A percentile compares a stretch with the other conserved stretches of the same genome.
Conservation (phyloP, 2,329 filamentous ascomycete genomes). For the Coniosporium tulheliwenetii region DNA sequence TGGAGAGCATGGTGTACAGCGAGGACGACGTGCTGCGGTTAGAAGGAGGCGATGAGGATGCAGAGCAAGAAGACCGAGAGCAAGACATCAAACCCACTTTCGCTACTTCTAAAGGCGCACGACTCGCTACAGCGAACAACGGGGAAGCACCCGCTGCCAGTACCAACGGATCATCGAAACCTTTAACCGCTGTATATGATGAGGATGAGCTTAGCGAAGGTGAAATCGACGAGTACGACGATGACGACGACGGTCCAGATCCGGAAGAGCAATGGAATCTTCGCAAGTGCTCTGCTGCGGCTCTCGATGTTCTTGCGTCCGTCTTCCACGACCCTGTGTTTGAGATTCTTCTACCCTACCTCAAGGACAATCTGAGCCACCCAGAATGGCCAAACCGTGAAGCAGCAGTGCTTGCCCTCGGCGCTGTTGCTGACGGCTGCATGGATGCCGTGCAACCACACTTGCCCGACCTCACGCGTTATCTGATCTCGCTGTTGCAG, state of each 20-base stretch:
- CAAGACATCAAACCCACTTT: slow-evolving; percentile 91
- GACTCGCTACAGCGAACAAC: slow-evolving; percentile 37
- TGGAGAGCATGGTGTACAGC: slow-evolving; percentile 92
- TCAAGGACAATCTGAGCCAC: slow-evolving; percentile 79
- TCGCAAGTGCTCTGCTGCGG: slow-evolving; percentile 90
- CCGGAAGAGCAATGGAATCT: slow-evolving; percentile 91
- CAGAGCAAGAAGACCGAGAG: slow-evolving; percentile 75
- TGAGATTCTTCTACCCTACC: slow-evolving; percentile 77
- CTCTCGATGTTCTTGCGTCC: slow-evolving; percentile 82
- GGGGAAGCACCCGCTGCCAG: slow-evolving; percentile 21
- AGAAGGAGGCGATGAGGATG: slow-evolving; percentile 66
- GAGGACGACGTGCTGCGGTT: slow-evolving; percentile 82
- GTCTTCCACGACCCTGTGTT: slow-evolving; percentile 85
- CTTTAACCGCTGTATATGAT: slow-evolving; percentile 23
- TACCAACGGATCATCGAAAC: slow-evolving; percentile 31
- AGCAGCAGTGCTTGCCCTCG: slow-evolving; percentile 83
- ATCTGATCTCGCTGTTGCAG: slow-evolving; percentile 70
- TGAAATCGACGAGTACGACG: slow-evolving; percentile 60
- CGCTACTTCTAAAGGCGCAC: slow-evolving; percentile 52
- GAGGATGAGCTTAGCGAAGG: slow-evolving; percentile 76
- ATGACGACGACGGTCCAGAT: slow-evolving; percentile 54
- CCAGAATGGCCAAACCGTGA: slow-evolving; percentile 84
- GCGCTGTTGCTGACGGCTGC: slow-evolving; percentile 89
- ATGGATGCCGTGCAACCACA: slow-evolving; percentile 81
- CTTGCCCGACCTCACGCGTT: slow-evolving; percentile 77